A percentile compares a stretch with the other conserved stretches of the same genome.
Evolutionary conservation across 805 yeast species (phyloP).

Genomic region (Starmerella floris): DNA sequence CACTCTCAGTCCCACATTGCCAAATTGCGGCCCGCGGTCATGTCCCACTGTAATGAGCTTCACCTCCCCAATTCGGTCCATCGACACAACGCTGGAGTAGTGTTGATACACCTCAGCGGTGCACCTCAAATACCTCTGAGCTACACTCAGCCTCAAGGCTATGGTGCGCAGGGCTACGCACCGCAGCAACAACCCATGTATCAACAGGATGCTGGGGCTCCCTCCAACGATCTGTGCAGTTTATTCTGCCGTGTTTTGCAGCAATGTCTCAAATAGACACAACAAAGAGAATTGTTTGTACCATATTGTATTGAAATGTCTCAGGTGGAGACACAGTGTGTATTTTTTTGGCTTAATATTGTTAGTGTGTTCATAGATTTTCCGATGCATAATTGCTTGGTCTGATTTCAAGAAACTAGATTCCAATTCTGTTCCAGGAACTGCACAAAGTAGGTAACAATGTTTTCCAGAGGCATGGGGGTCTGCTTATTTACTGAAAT

Average conservation of each 20-base stretch:
- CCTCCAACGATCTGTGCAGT: neutral
- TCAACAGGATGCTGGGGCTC: neutral
- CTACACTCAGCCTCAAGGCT: slow-evolving; percentile 5
- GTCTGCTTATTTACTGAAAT: slow-evolving; percentile 70
- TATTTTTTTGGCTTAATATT: too few species aligned
- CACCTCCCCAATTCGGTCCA: slow-evolving; percentile 50
- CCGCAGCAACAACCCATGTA: slow-evolving; percentile 18
- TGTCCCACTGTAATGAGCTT: slow-evolving; percentile 56
- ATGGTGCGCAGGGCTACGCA: slow-evolving; percentile 16
- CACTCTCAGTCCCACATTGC: slow-evolving; percentile 76
- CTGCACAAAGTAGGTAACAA: slow-evolving; percentile 61
- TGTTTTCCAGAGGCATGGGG: slow-evolving; percentile 54
- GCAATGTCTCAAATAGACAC: neutral
- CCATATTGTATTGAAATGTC: slow-evolving; percentile 14
- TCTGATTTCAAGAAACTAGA: slow-evolving; percentile 2
- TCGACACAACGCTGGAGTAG: slow-evolving; percentile 64
- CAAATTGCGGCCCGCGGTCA: slow-evolving; percentile 80
- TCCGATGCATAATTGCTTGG: too few species aligned
- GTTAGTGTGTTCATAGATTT: too few species aligned
- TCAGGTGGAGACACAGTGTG: neutral
- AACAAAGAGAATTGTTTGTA: slow-evolving; percentile 5
- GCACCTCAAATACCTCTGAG: slow-evolving; percentile 24
- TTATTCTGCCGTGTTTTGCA: neutral
- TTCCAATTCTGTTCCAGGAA: slow-evolving; percentile 54
- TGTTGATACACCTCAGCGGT: slow-evolving; percentile 50